Evolutionary conservation across 148 eudicot genomes (phyloP).

Genomic region (Heliamphora exappendiculata): DNA sequence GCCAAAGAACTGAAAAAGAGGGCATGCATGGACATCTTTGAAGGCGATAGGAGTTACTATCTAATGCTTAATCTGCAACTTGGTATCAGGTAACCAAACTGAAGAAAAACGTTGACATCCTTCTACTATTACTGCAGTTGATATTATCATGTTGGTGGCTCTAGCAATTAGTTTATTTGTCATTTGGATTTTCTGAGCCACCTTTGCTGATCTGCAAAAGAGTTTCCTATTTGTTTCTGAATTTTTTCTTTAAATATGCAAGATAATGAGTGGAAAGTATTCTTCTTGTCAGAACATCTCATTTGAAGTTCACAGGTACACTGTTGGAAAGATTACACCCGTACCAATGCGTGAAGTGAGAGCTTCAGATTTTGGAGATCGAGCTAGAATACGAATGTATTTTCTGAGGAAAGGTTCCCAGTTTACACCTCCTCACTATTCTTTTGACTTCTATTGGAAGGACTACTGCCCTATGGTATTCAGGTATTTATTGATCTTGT

Average conservation of each 20-base stretch:
- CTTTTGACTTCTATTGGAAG: slow-evolving; percentile 88
- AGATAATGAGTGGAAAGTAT: neutral
- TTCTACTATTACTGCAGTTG: neutral
- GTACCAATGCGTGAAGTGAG: slow-evolving; percentile 90
- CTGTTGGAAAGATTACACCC: slow-evolving; percentile 98
- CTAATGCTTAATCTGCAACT: slow-evolving; percentile 90
- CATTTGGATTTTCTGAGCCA: neutral
- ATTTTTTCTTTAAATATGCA: neutral
- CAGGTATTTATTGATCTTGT: slow-evolving; percentile 39
- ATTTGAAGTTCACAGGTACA: slow-evolving; percentile 51
- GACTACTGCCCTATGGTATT: slow-evolving; percentile 99
- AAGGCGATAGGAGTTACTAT: slow-evolving; percentile 56
- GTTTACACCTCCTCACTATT: slow-evolving; percentile 84
- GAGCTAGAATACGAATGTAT: slow-evolving; percentile 84
- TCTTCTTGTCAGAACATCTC: slow-evolving; percentile 9
- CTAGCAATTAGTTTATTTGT: neutral
- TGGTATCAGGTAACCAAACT: slow-evolving; percentile 69
- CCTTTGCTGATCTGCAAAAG: neutral
- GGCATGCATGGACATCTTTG: slow-evolving; percentile 42
- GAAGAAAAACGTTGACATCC: neutral
- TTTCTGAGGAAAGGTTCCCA: slow-evolving; percentile 83
- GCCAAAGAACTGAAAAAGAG: slow-evolving; percentile 43
- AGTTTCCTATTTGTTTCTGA: neutral
- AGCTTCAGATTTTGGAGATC: slow-evolving; percentile 75
- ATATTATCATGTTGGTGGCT: neutral